Conservation (phyloP, 805 yeast species). For the Wickerhamiella australiensis region DNA sequence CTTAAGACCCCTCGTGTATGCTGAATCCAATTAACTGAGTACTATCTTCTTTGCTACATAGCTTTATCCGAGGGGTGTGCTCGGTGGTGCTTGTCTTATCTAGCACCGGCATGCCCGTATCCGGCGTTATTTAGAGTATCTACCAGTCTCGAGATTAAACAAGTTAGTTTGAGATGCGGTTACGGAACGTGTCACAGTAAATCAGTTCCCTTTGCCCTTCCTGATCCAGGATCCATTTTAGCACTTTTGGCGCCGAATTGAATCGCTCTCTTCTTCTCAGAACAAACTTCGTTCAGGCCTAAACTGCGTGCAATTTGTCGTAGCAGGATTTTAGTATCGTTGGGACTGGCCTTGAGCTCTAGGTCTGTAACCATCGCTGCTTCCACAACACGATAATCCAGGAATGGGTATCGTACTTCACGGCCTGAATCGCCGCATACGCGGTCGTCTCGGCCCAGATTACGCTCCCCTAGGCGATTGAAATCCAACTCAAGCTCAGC, state of each 20-base stretch:
- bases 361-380: conserved; percentile 27
- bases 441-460: conserved; percentile 84
- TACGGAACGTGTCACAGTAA: no score
- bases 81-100: no score
- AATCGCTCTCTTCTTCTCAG: conserved; percentile 83
- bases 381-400: conserved; percentile 50
- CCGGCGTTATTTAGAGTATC: no score
- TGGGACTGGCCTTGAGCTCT: conserved; percentile 32
- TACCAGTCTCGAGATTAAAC: no score
- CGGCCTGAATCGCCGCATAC: conserved; percentile 79
- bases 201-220: conserved; percentile 51
- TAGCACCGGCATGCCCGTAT: no score
- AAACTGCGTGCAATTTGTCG: conserved; percentile 44
- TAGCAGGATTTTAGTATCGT: conserved; percentile 35
- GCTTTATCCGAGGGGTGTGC: no score
- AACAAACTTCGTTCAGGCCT: conserved; percentile 43
- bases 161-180: no score
- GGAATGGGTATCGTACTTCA: conserved; percentile 78
- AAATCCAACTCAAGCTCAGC: conserved; percentile 60
- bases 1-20: conserved; percentile 15
- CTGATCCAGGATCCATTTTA: conserved; percentile 72
- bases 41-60: no score
- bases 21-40: conserved; percentile 13
- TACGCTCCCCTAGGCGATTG: conserved; percentile 59
- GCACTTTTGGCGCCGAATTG: conserved; percentile 96